Conservation (phyloP, 2,329 filamentous ascomycete species). For the Colletotrichum sp. region DNA sequence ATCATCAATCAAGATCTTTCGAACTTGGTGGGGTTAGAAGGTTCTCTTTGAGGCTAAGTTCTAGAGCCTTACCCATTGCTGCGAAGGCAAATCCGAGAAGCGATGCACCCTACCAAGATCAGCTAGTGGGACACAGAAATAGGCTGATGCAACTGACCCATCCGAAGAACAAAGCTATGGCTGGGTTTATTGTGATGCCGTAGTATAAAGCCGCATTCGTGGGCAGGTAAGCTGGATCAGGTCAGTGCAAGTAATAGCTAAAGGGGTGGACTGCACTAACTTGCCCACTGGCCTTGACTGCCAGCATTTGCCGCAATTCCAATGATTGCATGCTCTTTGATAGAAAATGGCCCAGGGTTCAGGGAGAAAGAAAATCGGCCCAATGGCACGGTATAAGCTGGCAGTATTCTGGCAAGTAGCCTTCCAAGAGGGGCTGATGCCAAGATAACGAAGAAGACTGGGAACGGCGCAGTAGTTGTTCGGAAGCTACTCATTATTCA, state of each 20-base stretch:
- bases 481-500: conserved; percentile 58
- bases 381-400: conserved; percentile 51
- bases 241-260: background rate
- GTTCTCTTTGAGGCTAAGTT: background rate
- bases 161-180: conserved; percentile 65
- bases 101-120: background rate
- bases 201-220: conserved; percentile 62
- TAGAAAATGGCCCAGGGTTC: conserved; percentile 61
- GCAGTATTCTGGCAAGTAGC: conserved; percentile 55
- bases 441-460: conserved; percentile 66
- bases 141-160: conserved; percentile 60
- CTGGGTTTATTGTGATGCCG: conserved; percentile 53
- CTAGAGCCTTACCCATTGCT: conserved; percentile 46
- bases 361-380: conserved; percentile 55
- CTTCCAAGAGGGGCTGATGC: conserved; percentile 59
- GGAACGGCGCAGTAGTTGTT: conserved; percentile 63
- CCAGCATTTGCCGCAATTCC: conserved; percentile 51
- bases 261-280: background rate
- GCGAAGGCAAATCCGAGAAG: conserved; percentile 45
- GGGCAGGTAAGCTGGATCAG: background rate
- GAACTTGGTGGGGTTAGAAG: background rate
- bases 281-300: conserved; percentile 17
- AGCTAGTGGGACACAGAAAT: conserved; percentile 29
- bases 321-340: conserved; percentile 63
- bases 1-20: conserved; percentile 64